Evolutionary conservation across 805 yeast genomes (phyloP).

Genomic region (Starmerella stellata): DNA sequence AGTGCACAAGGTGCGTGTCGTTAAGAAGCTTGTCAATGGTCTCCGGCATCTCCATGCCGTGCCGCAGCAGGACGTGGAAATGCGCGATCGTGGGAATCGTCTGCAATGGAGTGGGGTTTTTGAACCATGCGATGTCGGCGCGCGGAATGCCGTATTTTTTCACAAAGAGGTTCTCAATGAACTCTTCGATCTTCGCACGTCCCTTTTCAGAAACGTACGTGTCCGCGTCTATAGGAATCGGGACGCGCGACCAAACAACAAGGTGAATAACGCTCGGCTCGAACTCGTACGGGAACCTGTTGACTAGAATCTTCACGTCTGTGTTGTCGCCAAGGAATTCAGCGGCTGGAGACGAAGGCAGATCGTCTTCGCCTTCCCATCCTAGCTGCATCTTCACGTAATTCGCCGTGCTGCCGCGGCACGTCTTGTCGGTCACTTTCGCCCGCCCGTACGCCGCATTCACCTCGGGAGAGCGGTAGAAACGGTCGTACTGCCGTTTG

Average conservation of each 20-base stretch:
- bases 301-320: conserved; percentile 32
- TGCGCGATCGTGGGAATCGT: conserved; percentile 40
- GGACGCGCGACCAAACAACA: conserved; percentile 38
- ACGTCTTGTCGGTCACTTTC: background rate
- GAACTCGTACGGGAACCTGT: conserved; percentile 41
- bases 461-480: conserved; percentile 19
- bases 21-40: background rate
- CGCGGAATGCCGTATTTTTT: conserved; percentile 23
- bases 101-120: conserved; percentile 39
- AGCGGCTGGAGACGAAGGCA: background rate
- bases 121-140: conserved; percentile 35
- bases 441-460: conserved; percentile 11
- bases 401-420: conserved; percentile 18
- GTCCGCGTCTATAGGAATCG: conserved; percentile 31
- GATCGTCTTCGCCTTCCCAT: conserved; percentile 17
- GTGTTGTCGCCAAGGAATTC: conserved; percentile 11
- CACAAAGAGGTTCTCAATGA: conserved; percentile 29
- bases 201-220: conserved; percentile 23
- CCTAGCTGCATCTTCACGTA: conserved; percentile 17
- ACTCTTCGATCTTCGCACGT: conserved; percentile 25
- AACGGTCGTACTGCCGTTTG: conserved; percentile 13
- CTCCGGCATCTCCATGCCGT: background rate
- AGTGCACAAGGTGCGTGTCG: background rate
- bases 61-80: conserved; percentile 32
- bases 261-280: conserved; percentile 32